phyloP scores from a whole-genome alignment of 2,329 filamentous ascomycete species.

The Penicillium janthinellum region DNA sequence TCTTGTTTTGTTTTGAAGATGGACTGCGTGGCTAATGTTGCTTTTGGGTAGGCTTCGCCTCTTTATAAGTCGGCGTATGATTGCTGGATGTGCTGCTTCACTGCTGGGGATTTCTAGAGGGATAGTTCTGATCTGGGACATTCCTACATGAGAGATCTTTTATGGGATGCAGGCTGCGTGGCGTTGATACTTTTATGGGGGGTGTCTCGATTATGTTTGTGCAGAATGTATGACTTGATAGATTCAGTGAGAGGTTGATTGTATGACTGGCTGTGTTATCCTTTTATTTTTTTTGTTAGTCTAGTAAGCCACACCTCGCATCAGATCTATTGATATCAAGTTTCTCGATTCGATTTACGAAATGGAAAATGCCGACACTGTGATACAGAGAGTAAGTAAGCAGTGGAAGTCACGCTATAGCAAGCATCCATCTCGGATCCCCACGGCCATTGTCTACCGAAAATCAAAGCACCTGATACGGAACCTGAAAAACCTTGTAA shows the following conservation, averaged over 20 bases:
- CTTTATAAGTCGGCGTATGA: neutral
- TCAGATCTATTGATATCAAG: neutral
- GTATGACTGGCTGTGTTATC: neutral
- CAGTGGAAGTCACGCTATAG: too few species aligned
- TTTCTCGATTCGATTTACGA: neutral
- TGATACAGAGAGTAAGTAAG: too few species aligned
- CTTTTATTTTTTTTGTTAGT: neutral
- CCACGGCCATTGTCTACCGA: too few species aligned
- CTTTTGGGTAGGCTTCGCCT: conserved; percentile 9
- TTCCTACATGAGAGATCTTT: neutral
- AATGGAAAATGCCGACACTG: too few species aligned
- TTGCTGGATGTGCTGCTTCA: conserved; percentile 16
- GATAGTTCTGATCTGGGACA: neutral
- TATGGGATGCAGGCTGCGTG: neutral
- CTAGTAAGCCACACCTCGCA: neutral
- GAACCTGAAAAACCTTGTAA: too few species aligned
- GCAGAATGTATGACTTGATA: neutral
- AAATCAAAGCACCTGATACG: too few species aligned
- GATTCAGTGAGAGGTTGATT: neutral
- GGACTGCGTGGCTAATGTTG: conserved; percentile 1
- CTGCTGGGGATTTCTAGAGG: conserved; percentile 12
- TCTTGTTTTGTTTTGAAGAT: neutral
- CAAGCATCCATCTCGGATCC: too few species aligned
- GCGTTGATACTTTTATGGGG: neutral
- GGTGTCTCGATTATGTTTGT: neutral